Evolutionary conservation across 129 eudicot species (phyloP), one percentile per base, ranked within the genome.

Genomic region (Heracleum sosnowskyi): DNA sequence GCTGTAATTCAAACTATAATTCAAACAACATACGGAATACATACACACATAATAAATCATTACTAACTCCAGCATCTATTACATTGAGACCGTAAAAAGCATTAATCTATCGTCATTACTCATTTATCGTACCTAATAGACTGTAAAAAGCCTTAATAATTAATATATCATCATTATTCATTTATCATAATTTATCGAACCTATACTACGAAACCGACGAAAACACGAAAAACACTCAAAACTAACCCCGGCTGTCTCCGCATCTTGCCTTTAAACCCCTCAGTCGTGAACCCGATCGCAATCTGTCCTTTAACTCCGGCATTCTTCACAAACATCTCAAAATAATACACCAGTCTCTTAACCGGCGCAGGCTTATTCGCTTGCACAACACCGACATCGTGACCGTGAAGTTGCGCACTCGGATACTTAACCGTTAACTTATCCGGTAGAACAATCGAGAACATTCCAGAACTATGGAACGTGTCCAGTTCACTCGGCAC

Each of bases 371-470:
- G 86, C 15, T 70, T 63, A 81, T 95, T 90, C 15, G 97, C 92
- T 79, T 95, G 96, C 69, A 95, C 93, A 28, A 90, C 97, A 12
- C 98, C 98, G 18, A 95, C 98, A 39, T 95, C 98, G 74, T 95
- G 94, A n/a, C 96, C 97, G 80, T 95, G 98, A 82, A 87, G 81
- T 51, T 88, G 82, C 31, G 84, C 89, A 7, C 13, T 86, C 53
- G 96, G 85, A 72, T 95, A 95, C 79, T 83, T 83, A 24, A 95
- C 92, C 46, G 98, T 84, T 18, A 95, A 78, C 81, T 95, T 95
- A 75, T 95, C 97, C 26, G 89, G 88, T 22, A 89, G 85, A 28
- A 91, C 92, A 31, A 88, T 84, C 69, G 96, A 79, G 80, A 91
- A 95, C 12, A 97, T 96, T 0, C 97, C 97, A 20, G 97, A 88